A percentile compares a stretch with the other conserved stretches of the same genome.
Evolutionary conservation across 2,329 filamentous ascomycete genomes (phyloP).

Genomic region (Cladosporium sp.): DNA sequence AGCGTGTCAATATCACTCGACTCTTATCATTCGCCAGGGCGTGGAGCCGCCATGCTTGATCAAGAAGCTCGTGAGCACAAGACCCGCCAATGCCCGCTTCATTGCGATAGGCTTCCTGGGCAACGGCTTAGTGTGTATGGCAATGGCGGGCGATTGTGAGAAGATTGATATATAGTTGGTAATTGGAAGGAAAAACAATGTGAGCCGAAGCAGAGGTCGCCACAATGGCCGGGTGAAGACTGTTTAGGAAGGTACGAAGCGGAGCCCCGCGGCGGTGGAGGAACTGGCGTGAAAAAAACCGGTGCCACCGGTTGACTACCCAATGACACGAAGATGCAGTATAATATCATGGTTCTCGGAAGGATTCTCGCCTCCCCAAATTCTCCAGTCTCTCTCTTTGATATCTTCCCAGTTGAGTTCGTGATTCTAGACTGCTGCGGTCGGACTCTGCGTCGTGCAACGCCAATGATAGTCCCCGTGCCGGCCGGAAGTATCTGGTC

Average conservation of each 20-base stretch:
- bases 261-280: too few species aligned
- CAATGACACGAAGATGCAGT: too few species aligned
- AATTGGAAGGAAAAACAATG: background rate
- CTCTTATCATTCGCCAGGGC: background rate
- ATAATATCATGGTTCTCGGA: too few species aligned
- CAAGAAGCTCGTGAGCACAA: slow-evolving; percentile 7
- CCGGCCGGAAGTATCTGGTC: too few species aligned
- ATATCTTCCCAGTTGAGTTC: too few species aligned
- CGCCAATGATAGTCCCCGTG: too few species aligned
- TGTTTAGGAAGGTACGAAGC: slow-evolving; percentile 9
- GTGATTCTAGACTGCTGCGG: too few species aligned
- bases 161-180: background rate
- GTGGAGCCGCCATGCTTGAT: slow-evolving; percentile 7
- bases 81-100: slow-evolving; percentile 11
- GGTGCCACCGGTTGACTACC: too few species aligned
- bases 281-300: too few species aligned
- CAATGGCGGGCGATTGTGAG: slow-evolving; percentile 1
- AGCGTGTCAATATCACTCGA: background rate
- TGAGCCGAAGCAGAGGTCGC: background rate
- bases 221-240: slow-evolving; percentile 7
- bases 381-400: too few species aligned
- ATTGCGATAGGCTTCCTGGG: slow-evolving; percentile 8
- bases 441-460: too few species aligned
- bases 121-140: slow-evolving; percentile 2
- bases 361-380: too few species aligned